These are phyloP conservation scores for Penicillium digitatum DNA, from an alignment of 2,329 filamentous ascomycete species.

Conservation along the genomic window DNA sequence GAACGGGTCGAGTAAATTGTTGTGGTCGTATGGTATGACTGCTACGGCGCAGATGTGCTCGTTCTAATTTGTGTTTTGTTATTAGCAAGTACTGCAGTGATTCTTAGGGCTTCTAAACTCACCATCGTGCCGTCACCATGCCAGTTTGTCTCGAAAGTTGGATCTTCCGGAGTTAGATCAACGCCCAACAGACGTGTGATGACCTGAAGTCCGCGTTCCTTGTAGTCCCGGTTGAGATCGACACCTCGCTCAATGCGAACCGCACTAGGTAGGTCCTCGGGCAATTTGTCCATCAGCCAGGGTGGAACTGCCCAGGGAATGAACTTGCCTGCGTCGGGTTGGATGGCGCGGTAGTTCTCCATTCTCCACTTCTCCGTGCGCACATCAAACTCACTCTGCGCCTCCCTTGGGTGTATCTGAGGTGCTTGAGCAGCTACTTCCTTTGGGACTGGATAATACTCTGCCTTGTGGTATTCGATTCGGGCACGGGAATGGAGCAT, in stretches of 20 bases:
- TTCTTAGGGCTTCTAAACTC: slow-evolving; percentile 1
- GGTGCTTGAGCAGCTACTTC: slow-evolving; percentile 16
- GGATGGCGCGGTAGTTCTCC: slow-evolving; percentile 20
- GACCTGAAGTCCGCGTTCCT: slow-evolving; percentile 52
- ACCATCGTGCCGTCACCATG: slow-evolving; percentile 49
- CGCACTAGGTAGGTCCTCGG: slow-evolving; percentile 22
- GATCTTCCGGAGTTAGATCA: slow-evolving; percentile 56
- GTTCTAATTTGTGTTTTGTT: slow-evolving; percentile 41
- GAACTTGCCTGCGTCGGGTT: slow-evolving; percentile 30
- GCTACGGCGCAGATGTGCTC: slow-evolving; percentile 63
- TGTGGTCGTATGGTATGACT: slow-evolving; percentile 58
- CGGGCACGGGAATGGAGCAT: slow-evolving; percentile 32
- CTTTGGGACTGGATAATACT: slow-evolving; percentile 26
- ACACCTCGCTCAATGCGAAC: slow-evolving; percentile 29
- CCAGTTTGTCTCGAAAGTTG: slow-evolving; percentile 48
- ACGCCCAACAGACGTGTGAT: slow-evolving; percentile 62
- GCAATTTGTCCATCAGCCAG: slow-evolving; percentile 27
- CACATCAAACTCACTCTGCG: slow-evolving; percentile 22
- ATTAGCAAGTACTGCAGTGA: no score
- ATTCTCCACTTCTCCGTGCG: slow-evolving; percentile 26
- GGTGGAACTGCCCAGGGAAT: slow-evolving; percentile 31
- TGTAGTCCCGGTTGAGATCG: slow-evolving; percentile 37
- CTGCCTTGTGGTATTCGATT: slow-evolving; percentile 30
- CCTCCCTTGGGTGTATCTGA: slow-evolving; percentile 16
- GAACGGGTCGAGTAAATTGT: slow-evolving; percentile 55